Conservation (phyloP, 345 rosid species). For the Capsella bursapastoris region DNA sequence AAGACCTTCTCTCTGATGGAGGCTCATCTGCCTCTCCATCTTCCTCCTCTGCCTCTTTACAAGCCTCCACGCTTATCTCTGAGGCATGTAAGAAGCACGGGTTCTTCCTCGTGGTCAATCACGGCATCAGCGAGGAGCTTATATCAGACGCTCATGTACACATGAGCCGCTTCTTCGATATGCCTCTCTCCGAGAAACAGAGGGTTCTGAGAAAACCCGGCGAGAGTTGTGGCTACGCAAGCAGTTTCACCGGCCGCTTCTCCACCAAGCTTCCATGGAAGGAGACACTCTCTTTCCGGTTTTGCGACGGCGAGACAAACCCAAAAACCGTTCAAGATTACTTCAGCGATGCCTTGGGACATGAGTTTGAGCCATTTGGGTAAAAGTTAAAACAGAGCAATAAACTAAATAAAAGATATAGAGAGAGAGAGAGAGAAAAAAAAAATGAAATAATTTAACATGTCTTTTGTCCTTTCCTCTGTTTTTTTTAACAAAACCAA, state of each 20-base stretch:
- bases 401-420: conserved; percentile 15
- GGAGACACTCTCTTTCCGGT: conserved; percentile 86
- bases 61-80: conserved; percentile 67
- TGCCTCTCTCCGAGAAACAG: conserved; percentile 72
- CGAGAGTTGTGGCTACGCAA: conserved; percentile 90
- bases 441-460: conserved; percentile 20
- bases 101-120: conserved; percentile 86
- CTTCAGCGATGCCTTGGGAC: conserved; percentile 66
- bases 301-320: conserved; percentile 52
- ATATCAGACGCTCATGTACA: conserved; percentile 64
- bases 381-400: conserved; percentile 43
- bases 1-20: conserved; percentile 51
- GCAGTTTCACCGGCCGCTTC: conserved; percentile 94
- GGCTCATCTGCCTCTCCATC: conserved; percentile 1
- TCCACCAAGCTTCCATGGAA: conserved; percentile 96
- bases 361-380: conserved; percentile 71
- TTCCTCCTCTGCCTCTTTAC: conserved; percentile 46
- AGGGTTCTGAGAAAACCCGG: conserved; percentile 74
- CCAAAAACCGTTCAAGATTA: conserved; percentile 62
- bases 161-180: conserved; percentile 69
- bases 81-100: conserved; percentile 85
- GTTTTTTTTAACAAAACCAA: neutral
- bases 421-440: neutral
- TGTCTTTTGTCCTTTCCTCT: conserved; percentile 35
- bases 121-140: conserved; percentile 69